Base-by-base conservation (phyloP, 2,329 filamentous ascomycete genomes). In the Penicillium sumatraense region DNA sequence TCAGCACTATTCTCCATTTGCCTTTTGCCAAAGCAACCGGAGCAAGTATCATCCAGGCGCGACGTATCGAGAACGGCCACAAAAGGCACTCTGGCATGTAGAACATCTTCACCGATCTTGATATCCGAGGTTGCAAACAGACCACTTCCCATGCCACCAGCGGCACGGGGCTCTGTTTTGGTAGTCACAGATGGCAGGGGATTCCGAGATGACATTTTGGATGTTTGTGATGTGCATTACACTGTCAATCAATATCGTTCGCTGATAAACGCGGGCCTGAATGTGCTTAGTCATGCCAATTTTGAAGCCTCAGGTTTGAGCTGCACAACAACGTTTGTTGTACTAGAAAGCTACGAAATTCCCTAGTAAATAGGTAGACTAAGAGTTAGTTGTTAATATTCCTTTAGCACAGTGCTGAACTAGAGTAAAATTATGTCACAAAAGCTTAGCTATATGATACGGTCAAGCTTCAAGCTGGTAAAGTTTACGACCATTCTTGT, bases 11-110 rank as follows among this genome's bases (percentile, higher is more conserved):
- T 55, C 27, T 66, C 61, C 29, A 67, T 48, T 16, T 69, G 63
- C 36, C 56, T 61, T 40, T 75, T 78, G 5, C 74, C 71, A 62
- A 82, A 83, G 68, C 86, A 88, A 56, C 81, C 81, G 31, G 82
- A 79, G 66, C 86, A 88, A 13, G 80, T 82, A 59, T 83, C 80
- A 4, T 69, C 67, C 5, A 87, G 65, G n/a, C 80, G 74, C 3
- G 73, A 68, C 1, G 78, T 77, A 56, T 86, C 82, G 2, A 87
- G 69, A 14, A 83, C 81, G 1, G 79, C 78, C 38, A 85, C 71
- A 45, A 86, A 77, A 1, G 84, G 83, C 16, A 78, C 75, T n/a
- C 74, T 70, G 29, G 85, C 70, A 9, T 72, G 65, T 31, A 84
- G 63, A 27, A 88, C 72, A 36, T 79, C 67, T 29, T 81, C 75